Base-by-base conservation (phyloP, 2,329 filamentous ascomycete species). In the Curvularia sp. region DNA sequence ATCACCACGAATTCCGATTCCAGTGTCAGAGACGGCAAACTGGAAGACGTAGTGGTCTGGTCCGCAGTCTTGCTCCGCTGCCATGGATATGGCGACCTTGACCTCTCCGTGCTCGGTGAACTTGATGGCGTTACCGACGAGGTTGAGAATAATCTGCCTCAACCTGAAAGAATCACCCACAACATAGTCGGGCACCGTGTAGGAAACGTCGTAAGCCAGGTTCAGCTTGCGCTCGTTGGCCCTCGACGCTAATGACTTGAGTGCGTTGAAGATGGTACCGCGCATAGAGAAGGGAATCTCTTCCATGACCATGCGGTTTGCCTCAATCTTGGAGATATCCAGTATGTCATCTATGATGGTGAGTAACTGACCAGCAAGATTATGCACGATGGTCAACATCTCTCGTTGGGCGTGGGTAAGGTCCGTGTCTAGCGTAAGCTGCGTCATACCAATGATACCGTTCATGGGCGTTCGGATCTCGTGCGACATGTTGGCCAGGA, bases 311-410 rank as follows among this genome's bases (percentile, higher is more conserved):
- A 98, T 98, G 61, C 95, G 88, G 76, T 96, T 93, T 42, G 95
- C 95, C 80, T 98, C 95, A 68, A 99, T 89, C 79, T 89, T 89
- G 24, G 85, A 88, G 61, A 89, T 89, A 76, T 89, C 87, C 57
- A 88, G 80, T 66, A 89, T 88, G 67, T 88, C 86, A 76, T 99
- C 94, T 73, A 99, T 98, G 69, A 99, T 98, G 49, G 94, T 98
- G 71, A 99, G 82, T 69, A 99, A 82, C 79, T 94, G 97, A 80
- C 97, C 97, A 66, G 94, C 95, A 67, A 98, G 83, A 73, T 96
- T 96, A 79, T 97, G 94, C 68, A 99, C 94, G 71, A 97, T 97
- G 69, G 97, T 98, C 77, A 98, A 82, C 94, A 98, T 98, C 80
- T 99, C 95, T 68, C 95, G 89, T 72, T 97, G 95, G 72, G 97